Evolutionary conservation across 148 eudicot species (phyloP).

Genomic region (Spergularia bocconei): DNA sequence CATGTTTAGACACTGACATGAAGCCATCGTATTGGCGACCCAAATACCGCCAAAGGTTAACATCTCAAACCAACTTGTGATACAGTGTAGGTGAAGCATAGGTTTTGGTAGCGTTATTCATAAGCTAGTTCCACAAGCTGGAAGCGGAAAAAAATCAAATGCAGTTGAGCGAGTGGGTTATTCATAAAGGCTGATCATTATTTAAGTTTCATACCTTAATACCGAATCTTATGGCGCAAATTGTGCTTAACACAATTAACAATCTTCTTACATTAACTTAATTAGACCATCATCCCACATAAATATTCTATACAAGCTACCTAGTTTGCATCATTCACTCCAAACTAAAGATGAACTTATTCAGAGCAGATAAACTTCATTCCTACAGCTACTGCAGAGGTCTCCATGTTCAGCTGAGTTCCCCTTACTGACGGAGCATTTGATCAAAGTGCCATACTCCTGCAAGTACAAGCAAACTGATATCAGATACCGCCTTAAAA

Average conservation of each 20-base stretch:
- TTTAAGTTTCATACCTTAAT: conserved; percentile 13
- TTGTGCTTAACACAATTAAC: background rate
- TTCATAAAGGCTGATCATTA: background rate
- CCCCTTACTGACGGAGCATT: conserved; percentile 51
- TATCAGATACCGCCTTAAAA: conserved; percentile 3
- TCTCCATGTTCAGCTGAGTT: background rate
- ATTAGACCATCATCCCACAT: conserved; percentile 9
- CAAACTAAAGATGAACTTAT: conserved; percentile 17
- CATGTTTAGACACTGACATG: no score
- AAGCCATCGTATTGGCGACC: no score
- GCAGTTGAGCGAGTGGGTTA: background rate
- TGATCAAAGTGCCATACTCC: conserved; percentile 96
- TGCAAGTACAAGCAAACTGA: conserved; percentile 32
- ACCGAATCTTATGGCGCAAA: background rate
- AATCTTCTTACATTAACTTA: conserved; percentile 11
- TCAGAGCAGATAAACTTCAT: conserved; percentile 7
- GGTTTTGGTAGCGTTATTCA: no score
- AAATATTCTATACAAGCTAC: conserved; percentile 25
- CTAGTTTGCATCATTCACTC: conserved; percentile 19
- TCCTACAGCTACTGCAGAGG: conserved; percentile 10
- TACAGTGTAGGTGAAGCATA: no score
- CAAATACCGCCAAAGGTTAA: no score
- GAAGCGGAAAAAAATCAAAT: no score
- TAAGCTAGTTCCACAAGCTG: no score
- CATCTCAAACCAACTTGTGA: no score